phyloP scores from a whole-genome alignment of 192 early-diverging fungal species.

The Linnemannia exigua region DNA sequence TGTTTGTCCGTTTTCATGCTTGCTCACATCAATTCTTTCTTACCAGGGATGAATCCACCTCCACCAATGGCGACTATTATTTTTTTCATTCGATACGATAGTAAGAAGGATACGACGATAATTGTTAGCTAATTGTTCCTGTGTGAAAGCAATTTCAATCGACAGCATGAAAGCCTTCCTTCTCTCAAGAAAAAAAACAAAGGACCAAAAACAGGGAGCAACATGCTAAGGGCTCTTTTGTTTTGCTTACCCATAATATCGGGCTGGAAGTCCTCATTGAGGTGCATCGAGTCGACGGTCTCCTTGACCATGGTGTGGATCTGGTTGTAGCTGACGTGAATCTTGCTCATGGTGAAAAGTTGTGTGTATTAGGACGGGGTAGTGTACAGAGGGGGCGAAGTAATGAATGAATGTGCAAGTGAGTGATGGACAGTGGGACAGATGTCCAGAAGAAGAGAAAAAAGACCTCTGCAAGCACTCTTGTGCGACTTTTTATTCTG shows the following conservation, averaged over 20 bases:
- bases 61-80: slow-evolving; percentile 82
- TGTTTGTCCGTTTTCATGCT: neutral
- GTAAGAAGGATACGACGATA: neutral
- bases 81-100: slow-evolving; percentile 6
- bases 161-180: neutral
- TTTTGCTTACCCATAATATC: slow-evolving; percentile 67
- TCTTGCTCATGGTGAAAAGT: slow-evolving; percentile 62
- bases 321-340: slow-evolving; percentile 71
- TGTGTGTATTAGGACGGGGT: neutral
- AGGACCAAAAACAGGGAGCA: too few species aligned
- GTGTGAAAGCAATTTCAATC: neutral
- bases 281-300: slow-evolving; percentile 67
- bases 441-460: slow-evolving; percentile 41
- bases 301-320: slow-evolving; percentile 63
- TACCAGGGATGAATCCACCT: slow-evolving; percentile 84
- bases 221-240: neutral
- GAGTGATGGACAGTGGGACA: neutral
- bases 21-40: slow-evolving; percentile 7
- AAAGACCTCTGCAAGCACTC: neutral
- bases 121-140: neutral
- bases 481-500: neutral
- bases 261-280: slow-evolving; percentile 76
- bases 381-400: slow-evolving; percentile 6
- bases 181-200: neutral
- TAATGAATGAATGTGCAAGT: neutral